Percentiles rank a stretch among this genome's conserved stretches.
Evolutionary conservation across 139 green algal species (phyloP).

Genomic region (Chlamydomonas sphaeroides): DNA sequence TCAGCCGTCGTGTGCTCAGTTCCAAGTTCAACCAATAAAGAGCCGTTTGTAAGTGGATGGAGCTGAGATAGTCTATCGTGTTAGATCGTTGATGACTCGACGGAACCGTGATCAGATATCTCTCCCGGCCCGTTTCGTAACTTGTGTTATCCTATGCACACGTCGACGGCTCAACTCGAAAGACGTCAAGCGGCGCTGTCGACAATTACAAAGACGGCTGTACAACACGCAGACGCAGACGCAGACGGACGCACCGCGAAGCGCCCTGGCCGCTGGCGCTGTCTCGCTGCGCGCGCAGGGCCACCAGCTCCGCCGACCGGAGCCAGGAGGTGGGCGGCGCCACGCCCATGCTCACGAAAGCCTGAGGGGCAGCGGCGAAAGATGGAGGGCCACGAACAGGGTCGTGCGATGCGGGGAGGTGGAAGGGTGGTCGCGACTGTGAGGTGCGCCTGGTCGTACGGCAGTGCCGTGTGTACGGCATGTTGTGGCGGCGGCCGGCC

Average conservation of each 20-base stretch:
- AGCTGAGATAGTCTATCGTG: neutral
- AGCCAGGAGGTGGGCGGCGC: neutral
- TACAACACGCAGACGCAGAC: no score
- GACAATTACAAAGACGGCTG: no score
- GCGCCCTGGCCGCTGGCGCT: neutral
- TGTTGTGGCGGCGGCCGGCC: no score
- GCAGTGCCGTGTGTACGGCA: neutral
- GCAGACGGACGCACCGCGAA: neutral
- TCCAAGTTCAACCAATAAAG: no score
- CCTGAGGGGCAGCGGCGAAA: neutral
- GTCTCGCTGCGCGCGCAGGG: conserved; percentile 12
- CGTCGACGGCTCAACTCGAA: no score
- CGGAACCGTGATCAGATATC: no score
- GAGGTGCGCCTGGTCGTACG: neutral
- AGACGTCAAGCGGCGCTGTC: no score
- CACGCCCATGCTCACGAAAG: conserved; percentile 4
- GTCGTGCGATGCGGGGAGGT: neutral
- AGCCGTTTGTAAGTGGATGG: neutral
- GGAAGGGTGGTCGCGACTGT: neutral
- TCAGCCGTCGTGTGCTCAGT: neutral
- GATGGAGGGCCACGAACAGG: neutral
- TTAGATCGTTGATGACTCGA: neutral
- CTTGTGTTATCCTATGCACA: no score
- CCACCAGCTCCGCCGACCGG: conserved; percentile 9
- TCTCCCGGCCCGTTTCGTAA: no score